These are phyloP conservation scores for Citrus australasica DNA, from an alignment of 345 rosid species.

Conservation along the genomic window DNA sequence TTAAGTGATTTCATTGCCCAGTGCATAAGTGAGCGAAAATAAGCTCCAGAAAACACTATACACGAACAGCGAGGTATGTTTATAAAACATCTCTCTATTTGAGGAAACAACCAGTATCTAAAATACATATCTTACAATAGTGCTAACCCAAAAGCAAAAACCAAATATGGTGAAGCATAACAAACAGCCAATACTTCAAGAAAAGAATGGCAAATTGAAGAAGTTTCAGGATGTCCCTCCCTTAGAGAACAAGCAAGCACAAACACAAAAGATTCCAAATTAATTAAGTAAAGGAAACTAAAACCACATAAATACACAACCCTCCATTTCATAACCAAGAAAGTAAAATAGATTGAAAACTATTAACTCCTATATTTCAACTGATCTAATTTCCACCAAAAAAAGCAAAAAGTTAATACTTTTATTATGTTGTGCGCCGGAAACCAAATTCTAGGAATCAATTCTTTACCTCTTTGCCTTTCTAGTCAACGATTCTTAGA, in stretches of 20 bases:
- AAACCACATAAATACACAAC: neutral
- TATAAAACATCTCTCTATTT: slow-evolving; percentile 29
- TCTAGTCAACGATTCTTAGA: neutral
- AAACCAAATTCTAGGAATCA: neutral
- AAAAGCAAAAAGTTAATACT: neutral
- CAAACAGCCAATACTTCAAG: slow-evolving; percentile 34
- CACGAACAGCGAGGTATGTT: slow-evolving; percentile 32
- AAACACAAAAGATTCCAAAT: slow-evolving; percentile 20
- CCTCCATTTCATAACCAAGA: neutral
- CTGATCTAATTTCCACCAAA: neutral
- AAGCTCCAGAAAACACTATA: slow-evolving; percentile 33
- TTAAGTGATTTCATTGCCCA: slow-evolving; percentile 29
- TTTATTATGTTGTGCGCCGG: neutral
- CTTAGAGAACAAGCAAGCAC: slow-evolving; percentile 50
- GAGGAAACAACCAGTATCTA: slow-evolving; percentile 25
- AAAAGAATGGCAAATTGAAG: slow-evolving; percentile 33
- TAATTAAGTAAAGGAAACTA: slow-evolving; percentile 13
- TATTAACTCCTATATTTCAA: neutral
- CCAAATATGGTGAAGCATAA: neutral
- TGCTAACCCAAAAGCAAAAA: slow-evolving; percentile 17
- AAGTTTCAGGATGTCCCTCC: slow-evolving; percentile 16
- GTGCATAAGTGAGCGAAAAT: slow-evolving; percentile 11
- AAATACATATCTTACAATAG: slow-evolving; percentile 22
- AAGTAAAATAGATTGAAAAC: neutral
- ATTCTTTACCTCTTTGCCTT: neutral